These are phyloP conservation scores for Mucuna pruriens DNA, from an alignment of 306 rosid genomes.

Conservation along the genomic window DNA sequence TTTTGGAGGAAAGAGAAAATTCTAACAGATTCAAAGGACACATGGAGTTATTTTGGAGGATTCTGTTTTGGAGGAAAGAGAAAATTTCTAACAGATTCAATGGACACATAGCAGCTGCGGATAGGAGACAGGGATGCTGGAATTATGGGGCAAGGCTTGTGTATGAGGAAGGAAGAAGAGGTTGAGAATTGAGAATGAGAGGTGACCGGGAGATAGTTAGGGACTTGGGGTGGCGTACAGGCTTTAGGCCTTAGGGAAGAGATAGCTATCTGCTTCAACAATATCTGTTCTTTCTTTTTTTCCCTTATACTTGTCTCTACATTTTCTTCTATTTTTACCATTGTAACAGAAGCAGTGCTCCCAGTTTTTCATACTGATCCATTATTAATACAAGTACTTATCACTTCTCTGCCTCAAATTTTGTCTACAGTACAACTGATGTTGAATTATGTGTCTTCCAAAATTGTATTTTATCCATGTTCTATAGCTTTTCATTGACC, in stretches of 20 bases:
- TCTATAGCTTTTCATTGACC: background rate
- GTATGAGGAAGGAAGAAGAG: conserved; percentile 5
- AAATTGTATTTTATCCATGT: conserved; percentile 23
- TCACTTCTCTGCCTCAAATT: background rate
- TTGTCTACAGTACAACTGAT: background rate
- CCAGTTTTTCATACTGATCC: background rate
- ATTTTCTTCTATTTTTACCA: conserved; percentile 22
- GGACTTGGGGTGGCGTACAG: background rate
- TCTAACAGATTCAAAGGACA: background rate
- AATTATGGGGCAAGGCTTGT: background rate
- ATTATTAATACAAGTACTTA: background rate
- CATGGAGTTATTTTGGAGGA: background rate
- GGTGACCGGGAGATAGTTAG: background rate
- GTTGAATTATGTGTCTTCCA: background rate
- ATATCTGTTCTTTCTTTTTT: background rate
- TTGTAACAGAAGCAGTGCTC: background rate
- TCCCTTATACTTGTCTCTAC: background rate
- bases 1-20: background rate
- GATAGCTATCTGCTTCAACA: background rate
- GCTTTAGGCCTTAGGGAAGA: background rate
- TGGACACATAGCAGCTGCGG: background rate
- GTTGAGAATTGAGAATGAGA: background rate
- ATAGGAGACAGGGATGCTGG: background rate
- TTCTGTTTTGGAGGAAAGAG: background rate
- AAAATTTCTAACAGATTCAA: background rate